These are phyloP conservation scores for Fragaria vesca DNA, from an alignment of 306 rosid genomes.

Conservation along the genomic window DNA sequence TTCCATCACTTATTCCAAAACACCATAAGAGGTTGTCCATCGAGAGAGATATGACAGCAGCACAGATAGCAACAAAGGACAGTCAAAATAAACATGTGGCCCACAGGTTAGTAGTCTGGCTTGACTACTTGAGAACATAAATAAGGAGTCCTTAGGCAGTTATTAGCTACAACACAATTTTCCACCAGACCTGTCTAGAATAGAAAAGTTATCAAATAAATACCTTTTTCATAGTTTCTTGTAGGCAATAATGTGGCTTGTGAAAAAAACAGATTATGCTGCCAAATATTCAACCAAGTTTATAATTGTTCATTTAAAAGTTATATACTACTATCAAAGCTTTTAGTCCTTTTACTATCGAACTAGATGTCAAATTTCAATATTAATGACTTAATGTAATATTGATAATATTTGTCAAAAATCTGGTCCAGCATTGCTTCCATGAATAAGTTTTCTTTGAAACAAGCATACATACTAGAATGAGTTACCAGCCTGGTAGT, in stretches of 20 bases:
- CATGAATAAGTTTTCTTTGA: neutral
- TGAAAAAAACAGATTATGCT: neutral
- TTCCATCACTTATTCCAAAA: neutral
- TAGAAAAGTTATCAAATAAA: neutral
- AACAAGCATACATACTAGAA: neutral
- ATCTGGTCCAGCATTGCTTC: too few relatives aligned
- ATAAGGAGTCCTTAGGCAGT: neutral
- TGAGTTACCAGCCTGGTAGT: neutral
- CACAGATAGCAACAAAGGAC: neutral
- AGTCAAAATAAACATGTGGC: neutral
- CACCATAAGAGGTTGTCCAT: conserved; percentile 7
- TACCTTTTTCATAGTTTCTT: neutral
- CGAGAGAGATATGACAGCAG: neutral
- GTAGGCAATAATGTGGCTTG: neutral
- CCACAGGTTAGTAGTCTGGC: neutral
- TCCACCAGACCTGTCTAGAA: neutral
- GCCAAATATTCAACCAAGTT: neutral
- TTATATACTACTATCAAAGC: neutral
- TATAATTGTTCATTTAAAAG: neutral
- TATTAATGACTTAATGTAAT: neutral
- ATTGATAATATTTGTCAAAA: neutral
- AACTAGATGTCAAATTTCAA: neutral
- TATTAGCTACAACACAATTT: neutral
- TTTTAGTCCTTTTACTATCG: neutral
- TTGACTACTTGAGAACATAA: neutral